These are phyloP conservation scores for Inosperma sp. DNA, from an alignment of 768 basidiomycete genomes.

Conservation along the genomic window DNA sequence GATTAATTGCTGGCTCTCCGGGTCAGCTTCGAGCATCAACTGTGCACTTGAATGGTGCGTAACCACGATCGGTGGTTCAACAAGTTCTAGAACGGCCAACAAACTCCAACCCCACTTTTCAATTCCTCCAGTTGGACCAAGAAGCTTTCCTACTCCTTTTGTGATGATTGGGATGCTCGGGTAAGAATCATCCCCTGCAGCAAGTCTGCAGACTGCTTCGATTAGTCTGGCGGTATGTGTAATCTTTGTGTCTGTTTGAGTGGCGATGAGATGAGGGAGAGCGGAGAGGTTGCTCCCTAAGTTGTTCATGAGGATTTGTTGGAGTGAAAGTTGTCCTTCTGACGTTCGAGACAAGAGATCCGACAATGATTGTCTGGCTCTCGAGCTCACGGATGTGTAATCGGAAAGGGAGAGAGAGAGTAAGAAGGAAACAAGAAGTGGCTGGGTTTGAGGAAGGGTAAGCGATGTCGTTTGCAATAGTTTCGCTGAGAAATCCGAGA, in stretches of 20 bases:
- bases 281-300: constrained; percentile 60
- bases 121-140: constrained; percentile 79
- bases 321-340: constrained; percentile 39
- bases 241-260: constrained; percentile 70
- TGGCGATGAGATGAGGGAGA: constrained; percentile 67
- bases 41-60: constrained; percentile 47
- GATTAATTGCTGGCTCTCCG: constrained; percentile 29
- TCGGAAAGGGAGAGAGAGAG: constrained; percentile 65
- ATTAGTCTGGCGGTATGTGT: constrained; percentile 64
- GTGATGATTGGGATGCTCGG: constrained; percentile 39
- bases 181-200: constrained; percentile 19
- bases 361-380: constrained; percentile 45
- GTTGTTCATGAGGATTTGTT: constrained; percentile 57
- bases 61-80: constrained; percentile 45
- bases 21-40: constrained; percentile 53
- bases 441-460: constrained; percentile 63
- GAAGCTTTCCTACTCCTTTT: constrained; percentile 51
- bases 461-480: constrained; percentile 53
- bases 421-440: constrained; percentile 65
- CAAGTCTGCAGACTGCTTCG: constrained; percentile 62
- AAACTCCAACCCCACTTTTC: constrained; percentile 92
- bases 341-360: constrained; percentile 43
- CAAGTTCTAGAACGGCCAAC: constrained; percentile 75
- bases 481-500: constrained; percentile 50
- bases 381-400: constrained; percentile 47